phyloP scores from a whole-genome alignment of 495 filamentous ascomycete species.

The Pyrenula massariospora region DNA sequence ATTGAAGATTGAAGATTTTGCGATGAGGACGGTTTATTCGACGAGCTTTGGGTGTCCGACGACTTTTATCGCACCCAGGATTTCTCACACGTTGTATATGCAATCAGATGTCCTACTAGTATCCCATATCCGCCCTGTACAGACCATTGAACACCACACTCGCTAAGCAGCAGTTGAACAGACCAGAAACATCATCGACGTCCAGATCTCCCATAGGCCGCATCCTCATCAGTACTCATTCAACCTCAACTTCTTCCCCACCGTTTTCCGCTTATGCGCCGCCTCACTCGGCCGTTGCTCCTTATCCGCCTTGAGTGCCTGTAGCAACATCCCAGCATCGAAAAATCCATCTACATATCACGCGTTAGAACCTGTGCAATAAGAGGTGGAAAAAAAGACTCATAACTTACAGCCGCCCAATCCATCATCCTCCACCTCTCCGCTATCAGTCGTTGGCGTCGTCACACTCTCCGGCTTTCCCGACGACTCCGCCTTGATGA shows the following conservation, averaged over 20 bases:
- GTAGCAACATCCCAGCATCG: slow-evolving; percentile 84
- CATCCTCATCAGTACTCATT: slow-evolving; percentile 52
- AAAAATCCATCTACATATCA: slow-evolving; percentile 73
- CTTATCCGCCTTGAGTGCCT: slow-evolving; percentile 61
- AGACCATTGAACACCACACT: too few relatives aligned
- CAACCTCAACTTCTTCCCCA: slow-evolving; percentile 70
- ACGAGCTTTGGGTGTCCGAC: too few relatives aligned
- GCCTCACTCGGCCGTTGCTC: slow-evolving; percentile 28
- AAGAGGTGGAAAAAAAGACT: slow-evolving; percentile 3
- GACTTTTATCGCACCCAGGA: too few relatives aligned
- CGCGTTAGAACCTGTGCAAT: slow-evolving; percentile 13
- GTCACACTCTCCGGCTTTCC: slow-evolving; percentile 22
- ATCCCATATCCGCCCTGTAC: too few relatives aligned
- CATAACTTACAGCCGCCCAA: slow-evolving; percentile 76
- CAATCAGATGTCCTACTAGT: too few relatives aligned
- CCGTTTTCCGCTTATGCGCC: slow-evolving; percentile 41
- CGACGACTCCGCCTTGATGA: slow-evolving; percentile 29
- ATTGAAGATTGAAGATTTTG: too few relatives aligned
- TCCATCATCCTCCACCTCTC: slow-evolving; percentile 74
- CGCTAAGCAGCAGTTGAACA: too few relatives aligned
- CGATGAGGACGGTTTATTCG: too few relatives aligned
- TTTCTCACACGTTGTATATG: too few relatives aligned
- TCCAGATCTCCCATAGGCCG: not conserved
- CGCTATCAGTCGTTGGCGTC: slow-evolving; percentile 43
- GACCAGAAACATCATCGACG: too few relatives aligned